Conservation (phyloP, 345 rosid species). For the Gossypium rotundifolium region DNA sequence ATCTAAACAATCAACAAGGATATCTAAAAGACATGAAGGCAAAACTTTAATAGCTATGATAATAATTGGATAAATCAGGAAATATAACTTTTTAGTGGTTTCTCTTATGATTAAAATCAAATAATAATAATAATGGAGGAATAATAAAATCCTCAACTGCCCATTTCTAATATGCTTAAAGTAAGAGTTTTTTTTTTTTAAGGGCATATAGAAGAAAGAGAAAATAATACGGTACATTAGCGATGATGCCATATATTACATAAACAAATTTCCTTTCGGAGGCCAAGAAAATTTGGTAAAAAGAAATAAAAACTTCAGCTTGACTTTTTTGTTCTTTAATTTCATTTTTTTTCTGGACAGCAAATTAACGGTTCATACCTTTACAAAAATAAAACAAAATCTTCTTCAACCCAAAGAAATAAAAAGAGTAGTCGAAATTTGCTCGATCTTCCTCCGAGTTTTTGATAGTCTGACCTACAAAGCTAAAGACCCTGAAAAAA, state of each 20-base stretch:
- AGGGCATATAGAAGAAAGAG: not conserved
- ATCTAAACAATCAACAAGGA: not conserved
- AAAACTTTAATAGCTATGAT: not conserved
- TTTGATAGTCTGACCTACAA: not conserved
- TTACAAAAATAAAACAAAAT: not conserved
- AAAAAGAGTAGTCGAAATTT: not conserved
- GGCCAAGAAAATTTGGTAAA: not conserved
- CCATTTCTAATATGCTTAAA: not conserved
- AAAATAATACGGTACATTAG: not conserved
- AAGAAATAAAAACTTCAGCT: not conserved
- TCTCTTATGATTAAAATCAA: not conserved
- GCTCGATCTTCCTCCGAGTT: not conserved
- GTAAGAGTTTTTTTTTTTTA: too few relatives aligned
- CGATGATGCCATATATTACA: not conserved
- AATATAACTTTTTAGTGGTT: not conserved
- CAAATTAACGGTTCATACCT: not conserved
- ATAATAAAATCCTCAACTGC: not conserved
- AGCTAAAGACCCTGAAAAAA: constrained; percentile 1
- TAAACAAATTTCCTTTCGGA: not conserved
- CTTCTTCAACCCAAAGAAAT: not conserved
- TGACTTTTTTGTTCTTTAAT: not conserved
- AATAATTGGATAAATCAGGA: not conserved
- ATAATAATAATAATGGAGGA: not conserved
- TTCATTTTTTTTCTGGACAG: not conserved
- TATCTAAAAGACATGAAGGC: not conserved